A percentile compares a stretch with the other conserved stretches of the same genome.
phyloP scores from a whole-genome alignment of 2,329 filamentous ascomycete genomes.

The Xylariaceae sp. region DNA sequence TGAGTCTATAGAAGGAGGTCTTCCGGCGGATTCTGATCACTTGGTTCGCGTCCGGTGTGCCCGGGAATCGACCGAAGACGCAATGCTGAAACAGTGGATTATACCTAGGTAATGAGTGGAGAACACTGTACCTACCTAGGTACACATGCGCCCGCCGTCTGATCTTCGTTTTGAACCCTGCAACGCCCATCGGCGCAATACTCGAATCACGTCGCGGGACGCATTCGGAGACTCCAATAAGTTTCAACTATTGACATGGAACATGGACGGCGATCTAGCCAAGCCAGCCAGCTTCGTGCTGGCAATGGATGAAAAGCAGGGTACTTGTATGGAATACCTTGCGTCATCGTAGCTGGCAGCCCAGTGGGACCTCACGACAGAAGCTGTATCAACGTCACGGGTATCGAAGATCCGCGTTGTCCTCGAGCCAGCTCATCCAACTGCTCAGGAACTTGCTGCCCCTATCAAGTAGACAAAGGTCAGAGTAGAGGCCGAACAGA shows the following conservation, averaged over 20 bases:
- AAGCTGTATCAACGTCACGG: conserved; percentile 62
- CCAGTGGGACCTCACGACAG: too few relatives aligned
- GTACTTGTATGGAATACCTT: too few relatives aligned
- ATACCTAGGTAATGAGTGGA: too few relatives aligned
- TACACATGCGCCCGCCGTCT: conserved; percentile 21
- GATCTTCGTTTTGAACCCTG: conserved; percentile 14
- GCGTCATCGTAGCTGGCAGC: too few relatives aligned
- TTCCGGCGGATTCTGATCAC: too few relatives aligned
- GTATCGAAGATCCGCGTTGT: conserved; percentile 87
- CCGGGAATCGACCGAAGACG: too few relatives aligned
- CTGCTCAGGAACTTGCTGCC: conserved; percentile 79
- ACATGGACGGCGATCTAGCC: too few relatives aligned
- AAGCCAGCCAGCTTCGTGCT: not conserved
- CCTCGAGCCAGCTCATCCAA: conserved; percentile 91
- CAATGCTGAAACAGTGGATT: too few relatives aligned
- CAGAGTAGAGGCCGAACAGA: conserved; percentile 1
- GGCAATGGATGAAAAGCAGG: conserved; percentile 1
- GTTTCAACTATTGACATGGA: conserved; percentile 14
- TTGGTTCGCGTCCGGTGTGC: too few relatives aligned
- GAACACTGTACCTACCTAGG: too few relatives aligned
- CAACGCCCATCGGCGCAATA: not conserved
- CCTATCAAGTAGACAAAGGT: conserved; percentile 40
- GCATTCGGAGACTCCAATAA: conserved; percentile 6
- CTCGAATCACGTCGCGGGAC: conserved; percentile 4
- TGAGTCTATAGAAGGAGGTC: too few relatives aligned